Evolutionary conservation across 2,329 filamentous ascomycete genomes (phyloP).

Genomic region (Colletotrichum agaves): DNA sequence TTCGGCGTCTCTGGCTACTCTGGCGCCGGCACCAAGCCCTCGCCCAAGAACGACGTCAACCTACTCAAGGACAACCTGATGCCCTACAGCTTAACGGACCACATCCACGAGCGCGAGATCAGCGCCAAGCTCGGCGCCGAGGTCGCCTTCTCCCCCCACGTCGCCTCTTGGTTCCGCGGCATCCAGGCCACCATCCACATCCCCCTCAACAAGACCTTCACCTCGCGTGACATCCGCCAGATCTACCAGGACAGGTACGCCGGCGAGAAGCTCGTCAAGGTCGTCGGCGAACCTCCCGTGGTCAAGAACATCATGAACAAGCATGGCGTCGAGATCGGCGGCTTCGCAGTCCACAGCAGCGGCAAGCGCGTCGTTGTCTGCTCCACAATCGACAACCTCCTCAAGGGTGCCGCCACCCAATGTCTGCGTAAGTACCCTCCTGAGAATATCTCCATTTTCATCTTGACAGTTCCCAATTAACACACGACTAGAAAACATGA

Average conservation of each 20-base stretch:
- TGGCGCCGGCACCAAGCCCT: slow-evolving; percentile 93
- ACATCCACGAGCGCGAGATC: slow-evolving; percentile 95
- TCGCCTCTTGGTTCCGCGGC: slow-evolving; percentile 96
- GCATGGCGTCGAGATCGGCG: slow-evolving; percentile 93
- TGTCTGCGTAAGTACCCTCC: slow-evolving; percentile 79
- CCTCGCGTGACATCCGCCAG: slow-evolving; percentile 89
- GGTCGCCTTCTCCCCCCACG: slow-evolving; percentile 91
- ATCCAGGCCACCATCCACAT: slow-evolving; percentile 94
- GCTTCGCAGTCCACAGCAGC: slow-evolving; percentile 89
- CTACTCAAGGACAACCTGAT: slow-evolving; percentile 88
- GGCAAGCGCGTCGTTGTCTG: slow-evolving; percentile 96
- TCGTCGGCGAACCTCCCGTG: slow-evolving; percentile 83
- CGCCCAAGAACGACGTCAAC: slow-evolving; percentile 90
- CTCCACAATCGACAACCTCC: slow-evolving; percentile 90
- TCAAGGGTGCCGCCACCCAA: slow-evolving; percentile 93
- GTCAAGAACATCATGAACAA: slow-evolving; percentile 87
- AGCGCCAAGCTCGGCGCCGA: slow-evolving; percentile 77
- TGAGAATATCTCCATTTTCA: background rate
- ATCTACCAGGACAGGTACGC: slow-evolving; percentile 97
- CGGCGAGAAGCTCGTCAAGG: slow-evolving; percentile 93
- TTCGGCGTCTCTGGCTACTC: slow-evolving; percentile 96
- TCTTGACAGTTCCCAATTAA: background rate
- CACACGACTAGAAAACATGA: slow-evolving; percentile 80
- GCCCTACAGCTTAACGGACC: slow-evolving; percentile 90
- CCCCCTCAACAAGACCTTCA: slow-evolving; percentile 87